Evolutionary conservation across 106 monocot genomes (phyloP).

Genomic region (Dactylorhiza incarnata): DNA sequence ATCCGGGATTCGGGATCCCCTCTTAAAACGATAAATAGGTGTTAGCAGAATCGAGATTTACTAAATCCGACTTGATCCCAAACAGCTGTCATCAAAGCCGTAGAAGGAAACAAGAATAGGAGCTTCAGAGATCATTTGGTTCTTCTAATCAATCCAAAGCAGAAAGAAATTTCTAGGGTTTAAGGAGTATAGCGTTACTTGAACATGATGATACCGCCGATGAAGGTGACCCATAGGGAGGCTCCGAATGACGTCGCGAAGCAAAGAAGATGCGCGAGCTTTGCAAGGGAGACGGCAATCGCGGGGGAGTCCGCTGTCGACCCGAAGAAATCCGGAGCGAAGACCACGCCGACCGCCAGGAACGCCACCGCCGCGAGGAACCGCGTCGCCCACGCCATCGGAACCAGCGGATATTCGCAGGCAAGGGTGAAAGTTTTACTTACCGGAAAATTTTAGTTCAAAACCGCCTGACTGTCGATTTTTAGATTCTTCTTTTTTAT

Average conservation of each 20-base stretch:
- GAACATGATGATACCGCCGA: conserved; percentile 99
- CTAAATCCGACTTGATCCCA: neutral
- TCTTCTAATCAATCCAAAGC: neutral
- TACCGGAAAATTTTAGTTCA: too few relatives aligned
- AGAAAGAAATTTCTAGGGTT: neutral
- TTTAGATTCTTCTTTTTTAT: too few relatives aligned
- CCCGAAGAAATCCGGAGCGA: conserved; percentile 62
- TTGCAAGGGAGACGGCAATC: conserved; percentile 41
- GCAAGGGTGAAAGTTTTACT: too few relatives aligned
- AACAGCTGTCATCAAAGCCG: neutral
- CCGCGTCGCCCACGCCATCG: conserved; percentile 68
- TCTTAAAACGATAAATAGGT: too few relatives aligned
- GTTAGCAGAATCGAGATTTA: neutral
- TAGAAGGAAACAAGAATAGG: neutral
- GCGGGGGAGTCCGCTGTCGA: conserved; percentile 28
- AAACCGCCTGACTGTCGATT: too few relatives aligned
- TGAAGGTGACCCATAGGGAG: conserved; percentile 92
- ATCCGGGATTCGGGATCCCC: too few relatives aligned
- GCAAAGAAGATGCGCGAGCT: conserved; percentile 71
- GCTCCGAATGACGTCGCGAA: conserved; percentile 78
- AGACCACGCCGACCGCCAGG: conserved; percentile 65
- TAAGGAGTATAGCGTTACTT: conserved; percentile 38
- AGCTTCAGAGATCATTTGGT: neutral
- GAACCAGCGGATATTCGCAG: neutral
- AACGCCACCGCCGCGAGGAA: conserved; percentile 72